Evolutionary conservation across 305 asterid species (phyloP), one percentile per base, ranked within the genome.

Genomic region (Solanum hybrid): DNA sequence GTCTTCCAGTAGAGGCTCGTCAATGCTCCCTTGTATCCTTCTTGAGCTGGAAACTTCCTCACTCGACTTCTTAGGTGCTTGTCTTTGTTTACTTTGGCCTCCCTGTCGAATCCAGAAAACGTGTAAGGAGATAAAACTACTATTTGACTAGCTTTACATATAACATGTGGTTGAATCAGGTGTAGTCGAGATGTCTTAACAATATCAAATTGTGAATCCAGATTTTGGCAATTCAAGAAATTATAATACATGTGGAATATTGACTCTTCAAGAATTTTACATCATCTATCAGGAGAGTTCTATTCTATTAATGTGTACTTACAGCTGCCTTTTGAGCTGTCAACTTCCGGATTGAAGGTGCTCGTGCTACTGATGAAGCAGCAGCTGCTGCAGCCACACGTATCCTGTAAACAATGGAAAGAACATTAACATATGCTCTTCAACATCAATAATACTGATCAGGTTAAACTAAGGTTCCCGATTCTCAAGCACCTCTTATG

Each of bases 341-440:
- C 89, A 97, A 88, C 93, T 96, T 93, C 88, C 99, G 93, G 87
- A 90, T 79, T 16, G 98, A 97, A 81, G 99, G 99, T 64, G 97
- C 96, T 36, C 99, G 99, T 14, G 98, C 98, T 31, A 97, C 91
- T 73, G 95, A 95, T 69, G 99, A 95, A 89, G 99, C 99, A 87
- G 98, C 99, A 11, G 99, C 98, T 66, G 98, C 99, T 9, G 99
- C 99, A 60, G 96, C 99, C 90, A 96, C 99, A 29, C 98, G 98
- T 93, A 96, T 97, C 93, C 98, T 96, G 96, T 93, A 93, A 42
- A 64, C 88, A 90, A 2, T 31, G 34, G 36, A 88, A 88, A 40
- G 66, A 87, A 84, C 3, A 89, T 92, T 88, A 81, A 81, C n/a
- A 40, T 85, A n/a, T 34, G 56, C 36, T 35, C 85, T 37, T 71